phyloP scores from a whole-genome alignment of 306 rosid species.

The Rosa rugosa region DNA sequence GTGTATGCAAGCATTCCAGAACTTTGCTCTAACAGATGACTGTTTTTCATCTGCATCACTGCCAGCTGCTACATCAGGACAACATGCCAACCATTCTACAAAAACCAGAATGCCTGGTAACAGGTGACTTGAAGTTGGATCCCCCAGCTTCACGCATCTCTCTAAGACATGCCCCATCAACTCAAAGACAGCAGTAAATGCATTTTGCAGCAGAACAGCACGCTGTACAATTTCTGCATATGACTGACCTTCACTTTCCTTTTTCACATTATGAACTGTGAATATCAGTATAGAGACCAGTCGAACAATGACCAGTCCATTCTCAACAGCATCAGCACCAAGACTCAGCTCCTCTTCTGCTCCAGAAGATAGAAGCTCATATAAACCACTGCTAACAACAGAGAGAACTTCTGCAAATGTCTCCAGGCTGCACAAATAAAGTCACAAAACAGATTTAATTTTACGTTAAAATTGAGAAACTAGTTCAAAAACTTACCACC shows the following conservation, averaged over 20 bases:
- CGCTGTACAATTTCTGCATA: slow-evolving; percentile 93
- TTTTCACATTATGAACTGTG: slow-evolving; percentile 71
- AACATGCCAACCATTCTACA: slow-evolving; percentile 93
- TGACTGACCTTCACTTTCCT: slow-evolving; percentile 85
- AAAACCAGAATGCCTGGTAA: slow-evolving; percentile 86
- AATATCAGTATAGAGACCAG: slow-evolving; percentile 70
- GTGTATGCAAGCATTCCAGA: slow-evolving; percentile 70
- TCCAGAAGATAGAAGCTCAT: slow-evolving; percentile 65
- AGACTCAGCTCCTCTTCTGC: slow-evolving; percentile 61
- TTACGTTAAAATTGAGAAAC: not conserved
- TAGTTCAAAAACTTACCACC: too few relatives aligned
- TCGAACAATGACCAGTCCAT: slow-evolving; percentile 68
- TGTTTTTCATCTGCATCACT: slow-evolving; percentile 67
- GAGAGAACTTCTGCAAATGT: slow-evolving; percentile 80
- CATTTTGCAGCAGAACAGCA: slow-evolving; percentile 82
- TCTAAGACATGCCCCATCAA: slow-evolving; percentile 74
- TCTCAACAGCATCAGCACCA: slow-evolving; percentile 65
- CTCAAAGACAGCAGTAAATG: slow-evolving; percentile 75
- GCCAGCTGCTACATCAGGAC: slow-evolving; percentile 65
- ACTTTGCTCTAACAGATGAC: slow-evolving; percentile 62
- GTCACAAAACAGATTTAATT: slow-evolving; percentile 8
- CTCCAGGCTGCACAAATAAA: slow-evolving; percentile 61
- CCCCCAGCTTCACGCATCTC: slow-evolving; percentile 63
- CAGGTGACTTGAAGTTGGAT: slow-evolving; percentile 74
- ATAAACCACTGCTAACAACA: slow-evolving; percentile 52